These are phyloP conservation scores for Tolypocladium tropicale DNA, from an alignment of 2,329 filamentous ascomycete genomes.

Conservation along the genomic window DNA sequence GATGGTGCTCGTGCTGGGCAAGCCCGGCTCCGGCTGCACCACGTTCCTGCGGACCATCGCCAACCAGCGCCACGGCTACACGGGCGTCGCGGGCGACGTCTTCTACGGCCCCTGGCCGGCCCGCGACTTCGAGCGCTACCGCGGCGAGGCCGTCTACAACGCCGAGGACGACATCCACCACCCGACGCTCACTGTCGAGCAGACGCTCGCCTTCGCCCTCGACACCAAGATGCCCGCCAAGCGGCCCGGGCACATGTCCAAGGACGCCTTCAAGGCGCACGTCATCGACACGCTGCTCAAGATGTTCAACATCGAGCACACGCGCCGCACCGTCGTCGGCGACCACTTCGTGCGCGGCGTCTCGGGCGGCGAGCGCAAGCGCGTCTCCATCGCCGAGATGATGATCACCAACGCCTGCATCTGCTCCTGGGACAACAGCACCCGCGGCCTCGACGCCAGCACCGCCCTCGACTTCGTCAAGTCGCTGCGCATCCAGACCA, in stretches of 20 bases:
- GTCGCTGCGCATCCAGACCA: slow-evolving; percentile 68
- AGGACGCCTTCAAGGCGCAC: slow-evolving; percentile 64
- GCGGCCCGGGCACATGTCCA: slow-evolving; percentile 62
- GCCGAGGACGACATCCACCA: slow-evolving; percentile 73
- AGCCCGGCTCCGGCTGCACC: slow-evolving; percentile 63
- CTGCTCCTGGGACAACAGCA: slow-evolving; percentile 67
- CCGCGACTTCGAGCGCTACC: slow-evolving; percentile 62
- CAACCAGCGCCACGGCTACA: slow-evolving; percentile 52
- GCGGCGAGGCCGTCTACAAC: slow-evolving; percentile 78
- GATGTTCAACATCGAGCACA: slow-evolving; percentile 93
- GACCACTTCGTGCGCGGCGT: slow-evolving; percentile 73
- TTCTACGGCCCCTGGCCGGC: slow-evolving; percentile 65
- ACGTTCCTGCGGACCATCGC: slow-evolving; percentile 60
- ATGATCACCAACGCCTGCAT: slow-evolving; percentile 66
- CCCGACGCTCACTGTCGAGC: slow-evolving; percentile 75
- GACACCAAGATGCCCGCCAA: slow-evolving; percentile 79
- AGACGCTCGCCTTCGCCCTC: slow-evolving; percentile 76
- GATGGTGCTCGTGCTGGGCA: slow-evolving; percentile 77
- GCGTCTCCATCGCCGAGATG: slow-evolving; percentile 75
- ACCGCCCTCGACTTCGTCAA: slow-evolving; percentile 58
- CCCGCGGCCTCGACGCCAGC: slow-evolving; percentile 57
- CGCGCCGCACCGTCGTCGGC: slow-evolving; percentile 73
- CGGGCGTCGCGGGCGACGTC: slow-evolving; percentile 55
- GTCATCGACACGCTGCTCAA: slow-evolving; percentile 67
- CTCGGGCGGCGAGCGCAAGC: slow-evolving; percentile 69